Base-by-base conservation (phyloP, 2,329 filamentous ascomycete genomes). In the Ophiostoma novo-ulmi region DNA sequence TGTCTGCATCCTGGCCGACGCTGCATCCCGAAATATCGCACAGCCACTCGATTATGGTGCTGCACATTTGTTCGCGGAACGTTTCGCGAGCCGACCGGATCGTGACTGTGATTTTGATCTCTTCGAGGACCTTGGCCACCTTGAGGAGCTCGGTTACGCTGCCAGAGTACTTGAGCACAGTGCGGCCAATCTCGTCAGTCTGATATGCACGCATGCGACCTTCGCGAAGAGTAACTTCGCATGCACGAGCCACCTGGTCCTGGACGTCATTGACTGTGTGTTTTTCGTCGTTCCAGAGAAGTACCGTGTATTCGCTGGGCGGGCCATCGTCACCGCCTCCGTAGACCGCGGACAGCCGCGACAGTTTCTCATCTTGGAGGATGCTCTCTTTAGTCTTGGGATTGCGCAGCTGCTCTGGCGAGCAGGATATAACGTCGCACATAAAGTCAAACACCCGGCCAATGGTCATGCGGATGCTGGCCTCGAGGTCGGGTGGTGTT, bases 221-320 rank as follows among this genome's bases (percentile, higher is more conserved):
- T 73, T 92, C 91, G 5, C 82, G 83, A 72, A 85, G 82, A 7
- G 88, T 87, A 74, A 92, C 89, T 72, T 87, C 88, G 82, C 95
- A 99, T 68, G 95, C 95, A 74, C 94, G 87, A 3, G 92, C 91
- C 31, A 99, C 92, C 78, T 98, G 94, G 71, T 96, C 89, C 75
- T 90, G 86, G 6, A 99, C 94, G 78, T 99, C 95, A 66, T 89
- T 87, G 63, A 98, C 90, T 0, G 95, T 99, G 78, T 99, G 95
- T 80, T 99, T 99, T 81, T 99, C 95, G 74, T 99, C 95, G 76
- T 99, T 99, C 95, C 95, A 99, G 5, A 99, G 83, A 20, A 97
- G 83, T 64, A 99, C 82, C 5, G 92, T 91, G 79, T 91, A 99
- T 75, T 97, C 92, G 14, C 87, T 87, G 35, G 89, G 85, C 2